Evolutionary conservation across 2,329 filamentous ascomycete genomes (phyloP).

Genomic region (Leptographium procerum): DNA sequence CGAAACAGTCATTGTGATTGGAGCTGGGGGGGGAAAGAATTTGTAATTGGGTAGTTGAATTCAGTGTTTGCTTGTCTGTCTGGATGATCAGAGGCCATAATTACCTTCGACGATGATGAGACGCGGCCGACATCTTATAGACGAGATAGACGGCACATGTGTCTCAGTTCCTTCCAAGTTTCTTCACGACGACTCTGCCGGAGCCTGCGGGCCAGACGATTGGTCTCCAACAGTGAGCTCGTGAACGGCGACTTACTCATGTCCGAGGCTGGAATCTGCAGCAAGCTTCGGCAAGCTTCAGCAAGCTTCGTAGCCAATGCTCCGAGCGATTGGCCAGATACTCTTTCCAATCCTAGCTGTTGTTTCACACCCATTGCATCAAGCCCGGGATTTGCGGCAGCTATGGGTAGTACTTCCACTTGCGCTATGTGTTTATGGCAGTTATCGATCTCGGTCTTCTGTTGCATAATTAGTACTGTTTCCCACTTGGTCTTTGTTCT

Average conservation of each 20-base stretch:
- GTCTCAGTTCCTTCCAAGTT: neutral
- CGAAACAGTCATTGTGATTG: conserved; percentile 21
- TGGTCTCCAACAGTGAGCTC: neutral
- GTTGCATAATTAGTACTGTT: too few species aligned
- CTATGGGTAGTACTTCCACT: too few species aligned
- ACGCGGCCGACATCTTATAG: neutral
- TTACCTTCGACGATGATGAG: neutral
- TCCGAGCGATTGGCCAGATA: neutral
- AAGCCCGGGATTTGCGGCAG: neutral
- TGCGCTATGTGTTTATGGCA: too few species aligned
- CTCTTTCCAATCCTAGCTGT: neutral
- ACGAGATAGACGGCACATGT: too few species aligned
- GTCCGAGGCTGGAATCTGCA: neutral
- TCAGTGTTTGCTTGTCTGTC: neutral
- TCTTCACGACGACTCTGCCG: neutral
- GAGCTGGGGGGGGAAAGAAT: too few species aligned
- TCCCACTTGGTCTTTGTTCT: too few species aligned
- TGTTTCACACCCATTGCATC: neutral
- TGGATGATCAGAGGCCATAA: too few species aligned
- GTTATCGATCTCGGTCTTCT: too few species aligned
- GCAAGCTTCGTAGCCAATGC: too few species aligned
- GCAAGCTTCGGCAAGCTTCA: too few species aligned
- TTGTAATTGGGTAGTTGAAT: neutral
- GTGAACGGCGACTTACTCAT: neutral
- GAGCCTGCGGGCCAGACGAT: neutral